These are phyloP conservation scores for Citrus mangshanensis DNA, from an alignment of 345 rosid genomes.

Conservation along the genomic window DNA sequence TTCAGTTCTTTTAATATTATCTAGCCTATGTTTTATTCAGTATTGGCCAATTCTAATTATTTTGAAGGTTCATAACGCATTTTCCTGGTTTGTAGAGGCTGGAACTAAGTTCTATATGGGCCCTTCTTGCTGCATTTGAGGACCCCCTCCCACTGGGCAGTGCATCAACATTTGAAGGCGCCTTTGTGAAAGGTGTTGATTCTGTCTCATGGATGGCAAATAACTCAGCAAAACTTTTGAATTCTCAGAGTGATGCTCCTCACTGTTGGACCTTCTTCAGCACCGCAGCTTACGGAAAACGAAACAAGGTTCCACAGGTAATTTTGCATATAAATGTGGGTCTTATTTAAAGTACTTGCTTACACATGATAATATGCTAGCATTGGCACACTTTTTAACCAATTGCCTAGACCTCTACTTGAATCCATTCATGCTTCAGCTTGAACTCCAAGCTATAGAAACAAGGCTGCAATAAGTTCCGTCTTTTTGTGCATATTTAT, in stretches of 20 bases:
- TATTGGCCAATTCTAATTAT: background rate
- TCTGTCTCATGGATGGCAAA: constrained; percentile 91
- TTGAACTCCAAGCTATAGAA: background rate
- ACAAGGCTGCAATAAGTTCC: background rate
- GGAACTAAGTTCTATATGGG: constrained; percentile 87
- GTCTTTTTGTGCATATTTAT: background rate
- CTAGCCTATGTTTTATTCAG: constrained; percentile 4
- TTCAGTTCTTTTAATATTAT: background rate
- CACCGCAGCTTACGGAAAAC: constrained; percentile 59
- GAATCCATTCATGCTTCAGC: too few species aligned
- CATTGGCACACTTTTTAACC: too few species aligned
- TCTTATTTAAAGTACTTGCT: too few species aligned
- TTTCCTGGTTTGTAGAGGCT: constrained; percentile 42
- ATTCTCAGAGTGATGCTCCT: constrained; percentile 33
- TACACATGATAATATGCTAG: too few species aligned
- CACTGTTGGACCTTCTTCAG: constrained; percentile 65
- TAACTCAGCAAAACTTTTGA: constrained; percentile 67
- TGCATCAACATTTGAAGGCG: constrained; percentile 64
- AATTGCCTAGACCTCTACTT: too few species aligned
- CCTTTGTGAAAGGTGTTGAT: constrained; percentile 81
- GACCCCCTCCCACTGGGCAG: constrained; percentile 60
- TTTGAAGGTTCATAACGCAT: background rate
- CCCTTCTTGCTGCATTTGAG: constrained; percentile 89
- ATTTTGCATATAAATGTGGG: too few species aligned
- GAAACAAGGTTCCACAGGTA: too few species aligned